Evolutionary conservation across 139 green algal genomes (phyloP), one percentile per base, ranked within the genome.

Genomic region (Coelastrella sp.): DNA sequence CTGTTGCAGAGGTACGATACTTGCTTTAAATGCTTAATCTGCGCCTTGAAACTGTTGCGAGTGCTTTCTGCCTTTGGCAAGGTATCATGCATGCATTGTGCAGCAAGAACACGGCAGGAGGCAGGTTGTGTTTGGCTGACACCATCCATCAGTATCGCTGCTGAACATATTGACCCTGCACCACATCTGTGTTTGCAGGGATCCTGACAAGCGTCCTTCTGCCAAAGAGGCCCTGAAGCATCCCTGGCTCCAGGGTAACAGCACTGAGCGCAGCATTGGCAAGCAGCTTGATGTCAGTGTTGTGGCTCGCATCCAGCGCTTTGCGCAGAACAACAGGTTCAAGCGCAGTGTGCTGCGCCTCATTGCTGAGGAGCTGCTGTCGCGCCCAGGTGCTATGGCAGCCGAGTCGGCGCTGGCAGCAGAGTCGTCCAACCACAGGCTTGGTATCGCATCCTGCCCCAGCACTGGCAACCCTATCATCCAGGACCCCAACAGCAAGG

Each of bases 221-320:
- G 96, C 97, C 13, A 94, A 94, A 84, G 93, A 98, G 66, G 96
- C 96, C 22, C 92, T 98, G 80, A 90, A 94, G 89, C 96, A 98
- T 88, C 92, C 92, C 79, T 94, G 92, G 92, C 90, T 91, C 47
- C 68, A 85, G 79, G 90, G 90, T 20, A 89, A 91, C 90, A 88
- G 78, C 85, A 83, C 17, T 56, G 86, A 91, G 76, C 85, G 78
- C 89, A 80, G 89, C 88, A 54, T 76, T 83, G 94, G 94, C 89
- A 93, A 93, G 83, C 85, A 90, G 86, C 87, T 96, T 16, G 54
- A 89, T 60, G 78, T 90, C 32, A 90, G 32, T 32, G 96, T 99
- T 80, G 96, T 99, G 59, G 94, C 97, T 65, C 95, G 96, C 77
- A 96, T 98, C 56, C 96, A 98, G 95, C 93, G 97, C 73, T 98